Evolutionary conservation across 495 filamentous ascomycete genomes (phyloP).

Genomic region (Talaromyces liani): DNA sequence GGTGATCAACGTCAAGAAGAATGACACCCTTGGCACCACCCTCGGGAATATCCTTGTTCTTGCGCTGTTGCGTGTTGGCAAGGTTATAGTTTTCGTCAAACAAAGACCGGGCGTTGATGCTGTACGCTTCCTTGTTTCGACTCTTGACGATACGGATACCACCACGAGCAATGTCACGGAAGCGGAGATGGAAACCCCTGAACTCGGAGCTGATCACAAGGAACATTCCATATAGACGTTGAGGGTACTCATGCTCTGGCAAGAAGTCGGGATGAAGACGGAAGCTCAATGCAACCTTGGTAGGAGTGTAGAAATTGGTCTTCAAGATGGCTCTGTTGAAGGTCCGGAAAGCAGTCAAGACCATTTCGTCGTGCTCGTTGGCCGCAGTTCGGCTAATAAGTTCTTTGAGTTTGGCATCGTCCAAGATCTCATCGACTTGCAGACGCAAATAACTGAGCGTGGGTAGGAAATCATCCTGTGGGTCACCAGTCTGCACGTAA

Average conservation of each 20-base stretch:
- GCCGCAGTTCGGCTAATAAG: slow-evolving; percentile 71
- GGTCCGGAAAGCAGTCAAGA: slow-evolving; percentile 92
- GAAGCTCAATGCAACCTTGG: slow-evolving; percentile 97
- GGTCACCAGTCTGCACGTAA: slow-evolving; percentile 73
- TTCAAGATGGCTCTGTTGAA: slow-evolving; percentile 90
- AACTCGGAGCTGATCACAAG: slow-evolving; percentile 94
- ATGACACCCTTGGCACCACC: slow-evolving; percentile 98
- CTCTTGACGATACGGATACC: slow-evolving; percentile 99
- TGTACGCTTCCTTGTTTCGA: slow-evolving; percentile 85
- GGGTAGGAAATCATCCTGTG: slow-evolving; percentile 70
- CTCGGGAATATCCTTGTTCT: slow-evolving; percentile 99
- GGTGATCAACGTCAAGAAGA: slow-evolving; percentile 84
- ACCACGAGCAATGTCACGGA: slow-evolving; percentile 93
- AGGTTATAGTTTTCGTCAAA: slow-evolving; percentile 99
- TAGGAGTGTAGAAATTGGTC: slow-evolving; percentile 99
- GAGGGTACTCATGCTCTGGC: slow-evolving; percentile 85
- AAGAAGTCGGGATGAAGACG: slow-evolving; percentile 84
- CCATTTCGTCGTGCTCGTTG: slow-evolving; percentile 97
- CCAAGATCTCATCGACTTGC: slow-evolving; percentile 68
- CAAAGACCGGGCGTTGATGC: slow-evolving; percentile 89
- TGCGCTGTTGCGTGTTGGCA: slow-evolving; percentile 96
- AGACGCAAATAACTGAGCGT: slow-evolving; percentile 71
- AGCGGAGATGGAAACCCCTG: slow-evolving; percentile 93
- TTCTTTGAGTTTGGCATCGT: slow-evolving; percentile 67
- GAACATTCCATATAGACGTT: slow-evolving; percentile 96